Evolutionary conservation across 768 basidiomycete genomes (phyloP).

Genomic region (Nidularia pulvinata): DNA sequence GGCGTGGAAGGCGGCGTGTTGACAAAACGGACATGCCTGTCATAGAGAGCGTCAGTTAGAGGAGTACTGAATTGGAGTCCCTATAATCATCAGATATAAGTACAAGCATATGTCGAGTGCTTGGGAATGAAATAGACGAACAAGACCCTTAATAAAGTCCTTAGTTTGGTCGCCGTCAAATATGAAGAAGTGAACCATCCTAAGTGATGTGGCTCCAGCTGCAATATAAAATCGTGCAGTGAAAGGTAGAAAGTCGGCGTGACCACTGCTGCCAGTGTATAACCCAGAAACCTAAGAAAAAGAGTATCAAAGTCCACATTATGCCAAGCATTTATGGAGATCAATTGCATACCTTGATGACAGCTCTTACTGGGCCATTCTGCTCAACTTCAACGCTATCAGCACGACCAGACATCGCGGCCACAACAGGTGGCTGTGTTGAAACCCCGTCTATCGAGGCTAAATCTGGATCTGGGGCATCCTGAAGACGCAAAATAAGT

Average conservation of each 20-base stretch:
- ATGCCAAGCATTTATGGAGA: background rate
- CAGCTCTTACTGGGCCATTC: slow-evolving; percentile 30
- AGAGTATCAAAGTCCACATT: background rate
- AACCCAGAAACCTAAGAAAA: slow-evolving; percentile 25
- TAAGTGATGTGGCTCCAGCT: slow-evolving; percentile 25
- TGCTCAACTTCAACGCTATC: slow-evolving; percentile 30
- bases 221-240: slow-evolving; percentile 31
- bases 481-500: slow-evolving; percentile 28
- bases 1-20: slow-evolving; percentile 7
- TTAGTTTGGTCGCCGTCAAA: slow-evolving; percentile 33
- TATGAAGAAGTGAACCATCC: slow-evolving; percentile 34
- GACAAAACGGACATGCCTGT: slow-evolving; percentile 32
- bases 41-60: slow-evolving; percentile 28
- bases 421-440: slow-evolving; percentile 6
- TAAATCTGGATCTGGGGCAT: slow-evolving; percentile 28
- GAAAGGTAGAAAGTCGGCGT: slow-evolving; percentile 30
- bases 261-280: slow-evolving; percentile 23
- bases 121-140: slow-evolving; percentile 2
- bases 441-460: background rate
- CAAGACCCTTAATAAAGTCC: slow-evolving; percentile 35
- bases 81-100: slow-evolving; percentile 1
- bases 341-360: slow-evolving; percentile 23
- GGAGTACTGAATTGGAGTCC: slow-evolving; percentile 31
- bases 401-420: slow-evolving; percentile 16
- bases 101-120: too few species aligned